These are phyloP conservation scores for Cryptomeria japonica DNA, from an alignment of 75 land plant species.

Conservation along the genomic window DNA sequence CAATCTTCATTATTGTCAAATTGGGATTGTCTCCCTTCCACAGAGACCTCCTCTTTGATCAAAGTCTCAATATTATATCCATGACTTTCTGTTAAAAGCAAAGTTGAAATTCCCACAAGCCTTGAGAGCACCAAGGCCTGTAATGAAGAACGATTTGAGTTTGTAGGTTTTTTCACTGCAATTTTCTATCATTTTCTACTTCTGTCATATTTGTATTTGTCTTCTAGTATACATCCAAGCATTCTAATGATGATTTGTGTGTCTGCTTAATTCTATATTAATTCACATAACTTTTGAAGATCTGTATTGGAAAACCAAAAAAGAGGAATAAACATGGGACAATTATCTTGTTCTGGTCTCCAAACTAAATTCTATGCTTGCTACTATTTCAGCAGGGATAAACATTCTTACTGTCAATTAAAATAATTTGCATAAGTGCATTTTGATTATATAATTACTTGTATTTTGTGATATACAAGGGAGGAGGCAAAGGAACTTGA, in stretches of 20 bases:
- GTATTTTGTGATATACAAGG: neutral
- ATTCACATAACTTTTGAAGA: neutral
- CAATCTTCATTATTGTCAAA: neutral
- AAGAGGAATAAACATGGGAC: neutral
- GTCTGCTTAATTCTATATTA: neutral
- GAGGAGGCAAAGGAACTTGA: conserved; percentile 9
- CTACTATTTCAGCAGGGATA: neutral
- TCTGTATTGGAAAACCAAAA: neutral
- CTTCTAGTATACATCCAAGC: neutral
- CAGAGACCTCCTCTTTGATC: neutral
- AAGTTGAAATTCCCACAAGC: neutral
- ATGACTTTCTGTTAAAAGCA: neutral
- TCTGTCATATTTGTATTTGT: neutral
- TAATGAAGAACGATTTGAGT: neutral
- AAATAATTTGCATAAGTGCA: neutral
- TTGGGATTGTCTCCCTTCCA: neutral
- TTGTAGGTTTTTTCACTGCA: neutral
- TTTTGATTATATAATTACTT: neutral
- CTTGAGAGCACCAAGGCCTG: neutral
- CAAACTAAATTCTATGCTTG: neutral
- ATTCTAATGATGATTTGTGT: neutral
- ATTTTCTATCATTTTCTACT: neutral
- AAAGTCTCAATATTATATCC: neutral
- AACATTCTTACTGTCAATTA: neutral
- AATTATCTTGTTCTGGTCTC: neutral